Evolutionary conservation across 208 protist species (phyloP), one percentile per base, ranked within the genome.

Genomic region (Wallacemonas rigidus): DNA sequence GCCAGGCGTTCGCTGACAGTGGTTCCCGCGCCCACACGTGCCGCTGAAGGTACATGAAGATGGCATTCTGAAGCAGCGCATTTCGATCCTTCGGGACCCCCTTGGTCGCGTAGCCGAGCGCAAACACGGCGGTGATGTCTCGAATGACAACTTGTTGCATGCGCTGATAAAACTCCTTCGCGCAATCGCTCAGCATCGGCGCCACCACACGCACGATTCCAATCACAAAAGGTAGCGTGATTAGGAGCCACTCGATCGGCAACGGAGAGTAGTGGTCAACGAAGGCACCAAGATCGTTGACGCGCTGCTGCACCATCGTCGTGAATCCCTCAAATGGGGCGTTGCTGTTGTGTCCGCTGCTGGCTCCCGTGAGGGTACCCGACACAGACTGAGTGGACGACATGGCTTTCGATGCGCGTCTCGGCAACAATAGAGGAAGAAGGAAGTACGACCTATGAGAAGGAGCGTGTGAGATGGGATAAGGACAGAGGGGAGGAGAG

Each of bases 41-140:
- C 58, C 79, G 17, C 17, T 48, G 63, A 3, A 94, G 65, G 80
- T 90, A 91, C 58, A 87, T 74, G 41, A 94, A 75, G 14, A 93
- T 75, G 15, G 86, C 83, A 62, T 94, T 94, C 61, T 91, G 82
- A 61, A 91, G 69, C 17, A 94, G 63, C 40, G 76, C 81, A 69
- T 90, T 89, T 58, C 84, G 74, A 67, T 80, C 72, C 3, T 48
- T 77, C 26, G 85, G n/a, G 12, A 78, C 54, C 36, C 57, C 58
- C 64, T 76, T 72, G 14, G 56, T 40, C 7, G 58, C 54, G 57
- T 77, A 85, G 17, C 48, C 17, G 14, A 9, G 35, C 43, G 58
- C 40, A 57, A 75, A 57, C 26, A 76, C 51, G 2, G 67, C 47
- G 14, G 58, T 68, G 48, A 73, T 73, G 56, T 80, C 75, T 45